Conservation (phyloP, 208 protist species). For the Leishmania tropica region DNA sequence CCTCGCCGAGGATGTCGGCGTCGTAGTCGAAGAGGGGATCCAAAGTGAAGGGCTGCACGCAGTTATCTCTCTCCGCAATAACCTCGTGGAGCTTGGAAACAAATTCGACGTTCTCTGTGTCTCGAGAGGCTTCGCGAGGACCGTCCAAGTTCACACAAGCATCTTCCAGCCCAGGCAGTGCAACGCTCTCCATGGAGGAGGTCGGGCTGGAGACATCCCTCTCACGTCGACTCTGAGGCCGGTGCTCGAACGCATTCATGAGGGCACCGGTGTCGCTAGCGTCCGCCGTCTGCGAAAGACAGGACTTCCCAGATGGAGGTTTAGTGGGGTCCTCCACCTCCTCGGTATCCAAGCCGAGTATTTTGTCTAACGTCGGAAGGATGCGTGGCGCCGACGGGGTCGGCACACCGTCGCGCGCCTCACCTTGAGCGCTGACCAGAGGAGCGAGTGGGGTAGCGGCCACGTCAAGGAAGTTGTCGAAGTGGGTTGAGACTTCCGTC, state of each 20-base stretch:
- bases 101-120: background rate
- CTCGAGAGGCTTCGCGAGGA: too few relatives aligned
- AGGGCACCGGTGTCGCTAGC: background rate
- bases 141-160: too few relatives aligned
- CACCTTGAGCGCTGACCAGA: background rate
- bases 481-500: slow-evolving; percentile 40
- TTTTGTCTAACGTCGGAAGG: slow-evolving; percentile 24
- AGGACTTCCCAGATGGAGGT: too few relatives aligned
- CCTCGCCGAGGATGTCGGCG: slow-evolving; percentile 40
- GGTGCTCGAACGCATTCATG: background rate
- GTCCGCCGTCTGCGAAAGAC: background rate
- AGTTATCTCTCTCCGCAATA: slow-evolving; percentile 36
- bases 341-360: slow-evolving; percentile 15
- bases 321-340: background rate
- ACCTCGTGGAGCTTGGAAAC: slow-evolving; percentile 17
- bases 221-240: background rate
- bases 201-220: background rate
- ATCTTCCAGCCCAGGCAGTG: slow-evolving; percentile 9
- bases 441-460: background rate
- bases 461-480: slow-evolving; percentile 54
- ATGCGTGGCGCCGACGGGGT: background rate
- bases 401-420: background rate
- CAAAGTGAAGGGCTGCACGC: slow-evolving; percentile 52
- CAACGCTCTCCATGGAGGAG: slow-evolving; percentile 2
- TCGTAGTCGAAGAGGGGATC: slow-evolving; percentile 73